These are phyloP conservation scores for Wallacemonas sp. DNA, from an alignment of 208 protist genomes.

Conservation along the genomic window DNA sequence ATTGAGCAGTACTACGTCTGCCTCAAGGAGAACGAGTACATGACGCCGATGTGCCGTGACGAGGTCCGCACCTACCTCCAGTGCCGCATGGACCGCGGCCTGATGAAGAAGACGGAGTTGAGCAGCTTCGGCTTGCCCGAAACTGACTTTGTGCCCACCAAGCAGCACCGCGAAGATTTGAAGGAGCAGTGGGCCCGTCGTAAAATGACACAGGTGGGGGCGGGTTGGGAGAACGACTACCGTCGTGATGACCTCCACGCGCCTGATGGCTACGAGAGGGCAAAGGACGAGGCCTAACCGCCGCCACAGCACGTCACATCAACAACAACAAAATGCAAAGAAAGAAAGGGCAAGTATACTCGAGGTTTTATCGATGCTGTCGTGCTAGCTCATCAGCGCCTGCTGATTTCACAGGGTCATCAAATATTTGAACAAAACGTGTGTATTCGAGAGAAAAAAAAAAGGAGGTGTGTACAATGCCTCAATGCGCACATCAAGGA, in stretches of 20 bases:
- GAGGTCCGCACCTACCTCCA: conserved; percentile 74
- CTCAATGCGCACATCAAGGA: no score
- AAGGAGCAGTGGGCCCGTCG: conserved; percentile 77
- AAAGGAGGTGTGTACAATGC: no score
- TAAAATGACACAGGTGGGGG: conserved; percentile 75
- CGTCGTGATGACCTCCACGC: conserved; percentile 61
- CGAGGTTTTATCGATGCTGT: no score
- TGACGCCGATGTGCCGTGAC: conserved; percentile 85
- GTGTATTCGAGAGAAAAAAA: conserved; percentile 5
- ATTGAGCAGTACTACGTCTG: conserved; percentile 85
- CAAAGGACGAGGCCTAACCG: conserved; percentile 20
- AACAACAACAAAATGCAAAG: no score
- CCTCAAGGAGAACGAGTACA: conserved; percentile 78
- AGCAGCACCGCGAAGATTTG: conserved; percentile 74
- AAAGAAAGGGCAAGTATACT: no score
- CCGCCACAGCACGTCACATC: no score
- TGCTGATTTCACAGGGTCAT: conserved; percentile 10
- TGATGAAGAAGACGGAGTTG: conserved; percentile 85
- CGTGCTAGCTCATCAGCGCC: background rate
- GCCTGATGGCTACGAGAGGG: conserved; percentile 71
- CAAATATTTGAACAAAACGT: background rate
- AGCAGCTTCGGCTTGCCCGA: conserved; percentile 72
- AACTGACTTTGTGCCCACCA: conserved; percentile 82
- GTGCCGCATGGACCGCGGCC: conserved; percentile 84
- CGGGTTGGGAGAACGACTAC: conserved; percentile 78